phyloP scores from a whole-genome alignment of 2,329 filamentous ascomycete species.

The Hypoxylon sp. region DNA sequence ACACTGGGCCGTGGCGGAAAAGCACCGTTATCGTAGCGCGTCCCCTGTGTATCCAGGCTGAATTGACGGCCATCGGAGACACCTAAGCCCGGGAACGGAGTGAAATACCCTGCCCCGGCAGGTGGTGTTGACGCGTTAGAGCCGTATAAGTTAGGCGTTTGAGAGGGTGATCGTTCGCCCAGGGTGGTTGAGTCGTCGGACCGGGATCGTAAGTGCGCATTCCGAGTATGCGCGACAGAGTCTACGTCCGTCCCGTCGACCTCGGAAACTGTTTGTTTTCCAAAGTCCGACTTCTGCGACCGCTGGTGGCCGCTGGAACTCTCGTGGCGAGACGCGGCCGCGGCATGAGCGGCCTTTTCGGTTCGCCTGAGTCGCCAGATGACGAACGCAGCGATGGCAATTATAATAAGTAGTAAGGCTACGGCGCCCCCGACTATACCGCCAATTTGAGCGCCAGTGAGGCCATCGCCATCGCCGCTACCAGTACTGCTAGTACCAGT shows the following conservation, averaged over 20 bases:
- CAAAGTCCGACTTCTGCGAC: conserved; percentile 58
- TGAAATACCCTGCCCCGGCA: conserved; percentile 42
- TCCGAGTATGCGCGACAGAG: conserved; percentile 54
- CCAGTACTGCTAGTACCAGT: conserved; percentile 44
- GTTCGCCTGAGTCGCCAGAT: conserved; percentile 66
- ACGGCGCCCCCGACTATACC: conserved; percentile 69
- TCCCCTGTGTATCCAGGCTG: conserved; percentile 52
- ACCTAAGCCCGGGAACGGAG: conserved; percentile 38
- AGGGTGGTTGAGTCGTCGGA: conserved; percentile 46
- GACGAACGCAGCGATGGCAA: conserved; percentile 65
- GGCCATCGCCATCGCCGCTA: conserved; percentile 51
- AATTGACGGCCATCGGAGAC: conserved; percentile 48
- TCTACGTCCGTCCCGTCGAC: conserved; percentile 61
- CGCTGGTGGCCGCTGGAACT: conserved; percentile 54
- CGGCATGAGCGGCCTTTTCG: conserved; percentile 58
- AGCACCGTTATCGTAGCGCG: conserved; percentile 46
- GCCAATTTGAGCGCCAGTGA: conserved; percentile 62
- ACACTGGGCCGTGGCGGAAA: conserved; percentile 51
- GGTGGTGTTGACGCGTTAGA: conserved; percentile 47
- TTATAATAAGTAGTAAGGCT: conserved; percentile 63
- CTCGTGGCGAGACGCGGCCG: conserved; percentile 56
- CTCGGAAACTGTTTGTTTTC: conserved; percentile 60
- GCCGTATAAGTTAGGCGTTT: conserved; percentile 42
- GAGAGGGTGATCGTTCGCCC: conserved; percentile 39
- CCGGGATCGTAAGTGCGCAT: conserved; percentile 48